Evolutionary conservation across 768 basidiomycete genomes (phyloP).

Genomic region (Phaffia australis): DNA sequence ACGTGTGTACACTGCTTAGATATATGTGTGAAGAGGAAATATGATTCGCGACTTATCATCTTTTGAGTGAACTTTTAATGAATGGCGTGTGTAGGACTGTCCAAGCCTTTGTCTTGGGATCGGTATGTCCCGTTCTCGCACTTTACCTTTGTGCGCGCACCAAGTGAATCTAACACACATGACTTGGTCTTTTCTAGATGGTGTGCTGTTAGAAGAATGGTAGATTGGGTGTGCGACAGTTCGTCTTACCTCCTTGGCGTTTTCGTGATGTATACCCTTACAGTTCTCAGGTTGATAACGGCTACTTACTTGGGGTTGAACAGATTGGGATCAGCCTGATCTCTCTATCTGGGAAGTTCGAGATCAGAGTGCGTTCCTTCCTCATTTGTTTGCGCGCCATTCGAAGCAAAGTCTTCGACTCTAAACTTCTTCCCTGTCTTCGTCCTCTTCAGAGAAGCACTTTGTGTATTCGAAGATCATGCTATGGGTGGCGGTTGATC

Average conservation of each 20-base stretch:
- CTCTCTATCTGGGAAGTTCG: conserved; percentile 46
- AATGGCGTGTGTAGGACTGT: conserved; percentile 1
- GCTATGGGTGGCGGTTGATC: conserved; percentile 88
- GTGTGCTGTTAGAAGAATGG: conserved; percentile 36
- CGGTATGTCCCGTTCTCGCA: conserved; percentile 32
- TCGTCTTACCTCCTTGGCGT: no score
- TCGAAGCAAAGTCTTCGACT: no score
- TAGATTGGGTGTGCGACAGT: conserved; percentile 33
- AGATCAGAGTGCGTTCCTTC: background rate
- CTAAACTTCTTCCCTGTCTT: no score
- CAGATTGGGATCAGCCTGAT: conserved; percentile 62
- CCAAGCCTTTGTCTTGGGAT: conserved; percentile 34
- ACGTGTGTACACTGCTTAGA: conserved; percentile 79
- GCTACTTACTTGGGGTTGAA: conserved; percentile 45
- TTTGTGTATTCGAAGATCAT: conserved; percentile 50
- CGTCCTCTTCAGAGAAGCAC: conserved; percentile 2
- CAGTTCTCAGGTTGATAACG: no score
- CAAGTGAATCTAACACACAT: no score
- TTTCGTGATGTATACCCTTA: no score
- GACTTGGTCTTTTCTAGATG: no score
- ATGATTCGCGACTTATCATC: conserved; percentile 17
- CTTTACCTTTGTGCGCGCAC: no score
- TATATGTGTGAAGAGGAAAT: conserved; percentile 45
- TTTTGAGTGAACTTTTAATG: background rate
- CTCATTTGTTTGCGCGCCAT: no score